Evolutionary conservation across 2,329 filamentous ascomycete species (phyloP), one percentile per base, ranked within the genome.

Genomic region (Ceratocystis cubensis): DNA sequence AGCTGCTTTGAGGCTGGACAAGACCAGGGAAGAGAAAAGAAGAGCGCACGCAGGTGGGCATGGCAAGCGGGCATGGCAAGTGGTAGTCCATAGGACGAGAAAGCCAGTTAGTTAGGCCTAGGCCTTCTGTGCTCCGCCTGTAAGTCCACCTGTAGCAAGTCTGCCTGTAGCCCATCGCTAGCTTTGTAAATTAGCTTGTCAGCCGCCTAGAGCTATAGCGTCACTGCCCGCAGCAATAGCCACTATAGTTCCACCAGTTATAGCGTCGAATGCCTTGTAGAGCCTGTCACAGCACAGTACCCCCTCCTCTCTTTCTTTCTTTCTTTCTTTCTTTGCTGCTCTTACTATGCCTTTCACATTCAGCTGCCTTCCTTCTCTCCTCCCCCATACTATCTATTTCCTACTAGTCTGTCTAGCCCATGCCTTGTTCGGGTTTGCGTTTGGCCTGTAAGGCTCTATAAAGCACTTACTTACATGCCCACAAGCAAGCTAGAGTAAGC

Each of bases 21-120:
- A 6, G 17, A 53, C 22, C 6, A 25, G 25, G 25, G 8, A 53
- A 25, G 15, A 53, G 25, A 5, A 53, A 25, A 53, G 48, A 53
- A 53, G 48, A 53, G 48, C 15, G 48, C 48, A 53, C 48, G 20
- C 48, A 53, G 48, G 48, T 53, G 48, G 48, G 20, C 48, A 53
- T 41, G 37, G 37, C 10, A 53, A 13, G 15, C 1, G 5, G 30
- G 25, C 25, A 53, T 37, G 33, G 33, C 33, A 53, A 22, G 13
- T 25, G 20, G 22, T 22, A 22, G 22, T 5, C 5, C 15, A 53
- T 53, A 25, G 20, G 48, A 53, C 22, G 48, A 25, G 20, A 41
- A 53, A 15, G 10, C 5, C 25, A 22, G 22, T 22, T 22, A 50
- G 17, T 7, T 2, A n/a, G 20, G 46, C 1, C 5, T 48, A 3